phyloP scores from a whole-genome alignment of 202 grass and related monocot species.

The Setaria viridis region DNA sequence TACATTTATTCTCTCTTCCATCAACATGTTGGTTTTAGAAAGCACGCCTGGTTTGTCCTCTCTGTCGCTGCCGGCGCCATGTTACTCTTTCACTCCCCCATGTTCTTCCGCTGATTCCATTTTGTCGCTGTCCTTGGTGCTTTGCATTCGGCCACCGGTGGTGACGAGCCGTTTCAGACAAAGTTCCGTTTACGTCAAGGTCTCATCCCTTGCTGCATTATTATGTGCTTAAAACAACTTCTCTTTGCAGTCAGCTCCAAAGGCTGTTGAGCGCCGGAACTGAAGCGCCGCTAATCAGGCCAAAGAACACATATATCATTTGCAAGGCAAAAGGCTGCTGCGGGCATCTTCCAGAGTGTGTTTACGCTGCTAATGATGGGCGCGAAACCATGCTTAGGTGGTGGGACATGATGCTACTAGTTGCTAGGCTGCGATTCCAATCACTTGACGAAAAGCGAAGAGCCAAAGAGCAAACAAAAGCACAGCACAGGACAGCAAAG shows the following conservation, averaged over 20 bases:
- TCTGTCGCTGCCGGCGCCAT: constrained; percentile 36
- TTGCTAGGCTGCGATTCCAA: constrained; percentile 46
- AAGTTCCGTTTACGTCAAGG: neutral
- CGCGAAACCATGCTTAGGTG: constrained; percentile 40
- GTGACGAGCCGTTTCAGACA: constrained; percentile 22
- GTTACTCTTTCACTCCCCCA: neutral
- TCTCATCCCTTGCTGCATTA: neutral
- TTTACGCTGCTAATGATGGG: constrained; percentile 44
- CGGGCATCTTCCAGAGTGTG: constrained; percentile 23
- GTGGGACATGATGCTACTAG: constrained; percentile 1
- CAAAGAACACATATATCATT: neutral
- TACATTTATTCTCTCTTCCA: constrained; percentile 68
- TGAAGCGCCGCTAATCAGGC: neutral
- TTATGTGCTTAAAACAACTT: neutral
- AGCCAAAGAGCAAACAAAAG: constrained; percentile 43
- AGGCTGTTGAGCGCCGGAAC: neutral
- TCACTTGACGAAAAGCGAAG: constrained; percentile 47
- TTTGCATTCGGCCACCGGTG: constrained; percentile 8
- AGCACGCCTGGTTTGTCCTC: neutral
- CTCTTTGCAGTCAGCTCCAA: neutral
- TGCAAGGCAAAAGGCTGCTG: neutral
- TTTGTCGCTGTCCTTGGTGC: constrained; percentile 27
- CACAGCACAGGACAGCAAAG: neutral
- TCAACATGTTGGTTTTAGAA: constrained; percentile 47
- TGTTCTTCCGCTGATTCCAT: constrained; percentile 32